Percentiles rank a stretch among this genome's conserved stretches.
phyloP scores from a whole-genome alignment of 139 green algal species.

The Monoraphidium neglectum region DNA sequence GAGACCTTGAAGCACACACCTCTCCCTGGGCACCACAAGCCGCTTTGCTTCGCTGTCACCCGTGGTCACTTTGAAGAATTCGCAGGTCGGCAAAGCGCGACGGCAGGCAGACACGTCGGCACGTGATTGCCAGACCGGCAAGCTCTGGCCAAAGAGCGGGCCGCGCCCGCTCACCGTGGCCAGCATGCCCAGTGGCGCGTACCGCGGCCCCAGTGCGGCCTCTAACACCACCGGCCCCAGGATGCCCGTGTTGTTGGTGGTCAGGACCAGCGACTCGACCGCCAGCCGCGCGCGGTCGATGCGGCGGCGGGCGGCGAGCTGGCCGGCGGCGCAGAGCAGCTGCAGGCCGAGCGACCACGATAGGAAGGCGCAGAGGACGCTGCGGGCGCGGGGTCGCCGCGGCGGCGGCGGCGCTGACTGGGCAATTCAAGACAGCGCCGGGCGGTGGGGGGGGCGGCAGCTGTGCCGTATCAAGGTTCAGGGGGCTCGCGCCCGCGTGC shows the following conservation, averaged over 20 bases:
- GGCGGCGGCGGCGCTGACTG: too few species aligned
- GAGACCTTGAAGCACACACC: too few species aligned
- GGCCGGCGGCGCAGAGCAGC: not conserved
- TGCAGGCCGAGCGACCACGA: conserved; percentile 38
- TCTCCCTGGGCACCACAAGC: too few species aligned
- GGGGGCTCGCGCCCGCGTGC: too few species aligned
- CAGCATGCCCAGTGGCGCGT: conserved; percentile 40
- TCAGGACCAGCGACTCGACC: conserved; percentile 38
- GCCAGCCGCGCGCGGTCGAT: conserved; percentile 13
- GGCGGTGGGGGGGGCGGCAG: too few species aligned
- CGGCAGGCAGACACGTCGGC: too few species aligned
- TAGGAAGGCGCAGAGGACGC: conserved; percentile 35
- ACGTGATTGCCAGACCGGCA: too few species aligned
- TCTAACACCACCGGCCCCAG: conserved; percentile 49
- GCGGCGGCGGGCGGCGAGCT: conserved; percentile 7
- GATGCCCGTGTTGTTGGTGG: conserved; percentile 52
- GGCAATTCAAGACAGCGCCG: too few species aligned
- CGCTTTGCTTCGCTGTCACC: too few species aligned
- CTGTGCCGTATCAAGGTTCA: too few species aligned
- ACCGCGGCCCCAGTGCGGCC: conserved; percentile 29
- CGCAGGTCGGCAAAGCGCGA: too few species aligned
- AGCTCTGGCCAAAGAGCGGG: not conserved
- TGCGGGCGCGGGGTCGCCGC: conserved; percentile 14
- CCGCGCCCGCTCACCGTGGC: conserved; percentile 22
- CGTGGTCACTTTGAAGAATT: too few species aligned